Percentiles rank a stretch among this genome's conserved stretches.
Evolutionary conservation across 495 filamentous ascomycete species (phyloP).

Genomic region (Neurospora sp.): DNA sequence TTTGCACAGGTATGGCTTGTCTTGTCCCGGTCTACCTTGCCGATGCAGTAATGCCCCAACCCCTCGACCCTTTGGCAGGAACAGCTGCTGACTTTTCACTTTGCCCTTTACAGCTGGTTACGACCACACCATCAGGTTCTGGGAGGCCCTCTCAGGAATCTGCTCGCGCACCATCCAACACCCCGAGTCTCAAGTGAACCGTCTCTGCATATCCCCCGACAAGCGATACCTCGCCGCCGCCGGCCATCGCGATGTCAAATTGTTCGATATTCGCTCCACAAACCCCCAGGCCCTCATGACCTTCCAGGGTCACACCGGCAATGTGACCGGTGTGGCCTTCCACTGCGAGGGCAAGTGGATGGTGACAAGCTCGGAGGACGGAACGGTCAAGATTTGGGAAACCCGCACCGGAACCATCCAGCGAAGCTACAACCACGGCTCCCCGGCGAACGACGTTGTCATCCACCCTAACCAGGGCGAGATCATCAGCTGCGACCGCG

Average conservation of each 20-base stretch:
- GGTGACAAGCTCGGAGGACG: conserved; percentile 97
- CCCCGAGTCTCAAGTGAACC: conserved; percentile 95
- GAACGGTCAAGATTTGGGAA: conserved; percentile 98
- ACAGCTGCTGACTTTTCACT: conserved; percentile 1
- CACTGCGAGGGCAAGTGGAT: conserved; percentile 99
- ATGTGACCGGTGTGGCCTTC: conserved; percentile 93
- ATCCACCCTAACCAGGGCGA: conserved; percentile 98
- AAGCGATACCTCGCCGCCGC: conserved; percentile 93
- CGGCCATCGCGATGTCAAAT: conserved; percentile 87
- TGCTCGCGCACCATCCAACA: conserved; percentile 97
- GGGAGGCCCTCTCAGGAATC: conserved; percentile 95
- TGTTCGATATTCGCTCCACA: conserved; percentile 94
- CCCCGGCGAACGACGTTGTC: conserved; percentile 87
- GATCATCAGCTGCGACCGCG: conserved; percentile 88
- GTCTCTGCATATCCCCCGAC: conserved; percentile 95
- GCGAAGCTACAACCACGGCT: conserved; percentile 81
- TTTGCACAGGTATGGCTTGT: conserved; percentile 62
- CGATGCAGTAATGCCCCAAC: not conserved
- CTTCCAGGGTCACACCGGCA: conserved; percentile 91
- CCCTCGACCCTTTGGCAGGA: not conserved
- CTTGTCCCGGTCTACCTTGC: not conserved
- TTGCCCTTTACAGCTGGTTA: conserved; percentile 62
- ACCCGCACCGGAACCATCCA: conserved; percentile 80
- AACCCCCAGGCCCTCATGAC: conserved; percentile 85
- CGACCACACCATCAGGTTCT: conserved; percentile 98